phyloP scores from a whole-genome alignment of 2,329 filamentous ascomycete genomes.

The Ascochyta clinopodiicola region DNA sequence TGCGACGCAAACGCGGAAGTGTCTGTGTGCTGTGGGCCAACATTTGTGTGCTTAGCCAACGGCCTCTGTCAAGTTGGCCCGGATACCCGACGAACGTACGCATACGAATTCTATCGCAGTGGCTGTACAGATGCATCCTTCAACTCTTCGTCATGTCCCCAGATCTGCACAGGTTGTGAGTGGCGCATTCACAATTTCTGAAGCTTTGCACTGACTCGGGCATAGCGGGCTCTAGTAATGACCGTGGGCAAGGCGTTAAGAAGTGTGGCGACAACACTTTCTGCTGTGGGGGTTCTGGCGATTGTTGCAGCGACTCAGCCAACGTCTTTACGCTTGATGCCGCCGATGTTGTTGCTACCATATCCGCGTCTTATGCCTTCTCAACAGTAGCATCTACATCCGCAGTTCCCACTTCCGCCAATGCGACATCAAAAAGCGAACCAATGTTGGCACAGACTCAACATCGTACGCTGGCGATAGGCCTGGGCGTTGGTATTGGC shows the following conservation, averaged over 20 bases:
- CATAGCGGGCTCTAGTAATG: constrained; percentile 8
- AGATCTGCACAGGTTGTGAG: constrained; percentile 25
- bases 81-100: constrained; percentile 17
- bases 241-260: constrained; percentile 25
- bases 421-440: constrained; percentile 3
- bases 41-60: constrained; percentile 30
- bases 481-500: constrained; percentile 28
- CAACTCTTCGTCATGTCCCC: constrained; percentile 30
- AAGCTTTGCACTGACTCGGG: constrained; percentile 11
- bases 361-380: constrained; percentile 6
- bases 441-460: neutral
- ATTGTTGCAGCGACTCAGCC: constrained; percentile 26
- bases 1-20: constrained; percentile 24
- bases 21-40: constrained; percentile 32
- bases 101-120: constrained; percentile 29
- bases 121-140: constrained; percentile 30
- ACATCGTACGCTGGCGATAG: constrained; percentile 21
- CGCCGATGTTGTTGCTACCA: constrained; percentile 24
- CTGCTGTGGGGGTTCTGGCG: constrained; percentile 25
- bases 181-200: neutral
- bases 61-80: constrained; percentile 29
- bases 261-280: constrained; percentile 26
- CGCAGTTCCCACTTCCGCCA: constrained; percentile 3
- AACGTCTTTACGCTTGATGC: constrained; percentile 23
- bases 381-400: constrained; percentile 12